Evolutionary conservation across 495 filamentous ascomycete species (phyloP).

Genomic region (Podospora pseudoanserina): DNA sequence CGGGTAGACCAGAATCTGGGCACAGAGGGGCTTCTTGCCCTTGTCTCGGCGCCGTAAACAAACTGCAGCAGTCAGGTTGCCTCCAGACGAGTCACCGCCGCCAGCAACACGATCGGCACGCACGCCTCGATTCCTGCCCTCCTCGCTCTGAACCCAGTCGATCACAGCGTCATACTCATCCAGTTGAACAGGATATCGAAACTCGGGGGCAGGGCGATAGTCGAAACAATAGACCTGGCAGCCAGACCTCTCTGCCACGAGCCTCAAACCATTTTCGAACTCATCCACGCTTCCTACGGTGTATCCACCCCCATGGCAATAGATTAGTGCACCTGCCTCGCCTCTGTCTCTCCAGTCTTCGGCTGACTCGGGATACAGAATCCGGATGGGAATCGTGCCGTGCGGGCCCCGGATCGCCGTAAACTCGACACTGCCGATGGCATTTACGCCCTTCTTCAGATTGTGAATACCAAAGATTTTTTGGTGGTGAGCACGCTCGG

Average conservation of each 20-base stretch:
- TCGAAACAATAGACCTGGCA: conserved; percentile 32
- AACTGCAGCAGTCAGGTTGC: conserved; percentile 38
- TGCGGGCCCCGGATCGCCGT: conserved; percentile 37
- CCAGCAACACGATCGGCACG: conserved; percentile 27
- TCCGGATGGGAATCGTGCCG: conserved; percentile 34
- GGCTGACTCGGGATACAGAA: conserved; percentile 29
- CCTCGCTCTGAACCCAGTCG: conserved; percentile 27
- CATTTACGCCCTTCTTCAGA: conserved; percentile 19
- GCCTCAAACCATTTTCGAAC: conserved; percentile 37
- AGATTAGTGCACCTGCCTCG: conserved; percentile 30
- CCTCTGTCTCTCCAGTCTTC: conserved; percentile 10
- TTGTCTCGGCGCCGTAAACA: conserved; percentile 29
- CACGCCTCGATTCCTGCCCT: conserved; percentile 24
- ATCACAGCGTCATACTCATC: conserved; percentile 35
- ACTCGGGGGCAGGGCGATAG: conserved; percentile 40
- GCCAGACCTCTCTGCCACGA: conserved; percentile 28
- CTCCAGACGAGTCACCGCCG: conserved; percentile 36
- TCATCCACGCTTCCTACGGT: conserved; percentile 38
- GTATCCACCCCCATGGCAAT: conserved; percentile 44
- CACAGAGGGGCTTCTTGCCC: conserved; percentile 23
- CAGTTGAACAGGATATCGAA: conserved; percentile 35
- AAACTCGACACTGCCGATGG: conserved; percentile 33
- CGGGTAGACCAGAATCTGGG: conserved; percentile 38
- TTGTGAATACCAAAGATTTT: conserved; percentile 34
- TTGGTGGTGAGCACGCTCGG: conserved; percentile 32